These are phyloP conservation scores for Wickerhamomyces xylosicus DNA, from an alignment of 805 yeast genomes.

Conservation along the genomic window DNA sequence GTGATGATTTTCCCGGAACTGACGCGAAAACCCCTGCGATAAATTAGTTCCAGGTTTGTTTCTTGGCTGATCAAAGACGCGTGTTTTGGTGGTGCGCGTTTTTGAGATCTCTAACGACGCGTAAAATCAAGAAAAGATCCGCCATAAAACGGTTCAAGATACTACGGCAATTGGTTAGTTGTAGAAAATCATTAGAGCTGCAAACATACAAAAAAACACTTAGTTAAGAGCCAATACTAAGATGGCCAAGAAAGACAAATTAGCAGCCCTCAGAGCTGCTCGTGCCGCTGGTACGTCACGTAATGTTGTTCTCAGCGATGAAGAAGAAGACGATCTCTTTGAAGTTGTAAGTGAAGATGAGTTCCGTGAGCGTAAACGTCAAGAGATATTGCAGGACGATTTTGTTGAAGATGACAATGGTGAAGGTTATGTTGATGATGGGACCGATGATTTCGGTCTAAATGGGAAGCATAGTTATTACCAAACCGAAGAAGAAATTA, in stretches of 20 bases:
- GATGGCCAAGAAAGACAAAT: constrained; percentile 35
- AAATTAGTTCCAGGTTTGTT: too few species aligned
- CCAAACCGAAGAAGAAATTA: constrained; percentile 39
- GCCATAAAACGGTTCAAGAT: too few species aligned
- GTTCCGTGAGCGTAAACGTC: constrained; percentile 66
- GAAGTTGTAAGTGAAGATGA: constrained; percentile 82
- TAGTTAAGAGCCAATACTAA: too few species aligned
- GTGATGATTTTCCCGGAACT: too few species aligned
- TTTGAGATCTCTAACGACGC: too few species aligned
- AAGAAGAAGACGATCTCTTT: constrained; percentile 51
- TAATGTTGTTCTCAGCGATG: constrained; percentile 33
- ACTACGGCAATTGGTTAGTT: too few species aligned
- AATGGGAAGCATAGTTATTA: constrained; percentile 33
- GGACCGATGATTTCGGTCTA: constrained; percentile 82
- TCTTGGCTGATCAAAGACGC: too few species aligned
- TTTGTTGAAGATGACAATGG: constrained; percentile 93
- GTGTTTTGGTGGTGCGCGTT: too few species aligned
- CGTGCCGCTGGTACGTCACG: constrained; percentile 39
- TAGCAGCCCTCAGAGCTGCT: constrained; percentile 55
- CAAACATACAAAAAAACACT: too few species aligned
- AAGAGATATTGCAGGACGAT: constrained; percentile 78
- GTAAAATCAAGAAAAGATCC: too few species aligned
- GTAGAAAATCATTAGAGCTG: too few species aligned
- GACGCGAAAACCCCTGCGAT: too few species aligned
- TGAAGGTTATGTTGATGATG: constrained; percentile 88